A percentile compares a stretch with the other conserved stretches of the same genome.
These are phyloP conservation scores for Vigna nakashimae DNA, from an alignment of 306 rosid species.

Conservation along the genomic window DNA sequence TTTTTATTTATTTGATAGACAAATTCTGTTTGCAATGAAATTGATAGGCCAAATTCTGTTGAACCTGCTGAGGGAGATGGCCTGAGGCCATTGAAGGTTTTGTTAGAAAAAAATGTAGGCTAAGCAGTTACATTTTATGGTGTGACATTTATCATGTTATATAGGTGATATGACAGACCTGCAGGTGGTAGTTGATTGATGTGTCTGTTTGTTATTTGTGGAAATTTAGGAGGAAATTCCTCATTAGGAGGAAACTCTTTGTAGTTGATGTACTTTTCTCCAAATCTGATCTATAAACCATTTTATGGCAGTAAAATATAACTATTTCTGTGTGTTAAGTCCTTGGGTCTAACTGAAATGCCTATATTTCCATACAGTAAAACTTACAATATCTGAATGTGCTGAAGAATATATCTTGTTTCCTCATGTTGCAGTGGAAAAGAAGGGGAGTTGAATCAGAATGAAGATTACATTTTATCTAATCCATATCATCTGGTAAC, in stretches of 20 bases:
- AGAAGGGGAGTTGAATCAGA: conserved; percentile 76
- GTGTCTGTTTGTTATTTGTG: conserved; percentile 1
- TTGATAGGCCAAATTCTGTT: neutral
- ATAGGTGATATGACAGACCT: conserved; percentile 12
- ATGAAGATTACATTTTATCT: conserved; percentile 78
- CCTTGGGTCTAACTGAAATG: neutral
- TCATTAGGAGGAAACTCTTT: neutral
- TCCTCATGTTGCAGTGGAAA: conserved; percentile 72
- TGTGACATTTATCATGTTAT: neutral
- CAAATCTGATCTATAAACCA: conserved; percentile 3
- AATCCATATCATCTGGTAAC: conserved; percentile 93
- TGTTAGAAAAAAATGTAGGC: neutral
- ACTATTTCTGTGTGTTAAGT: neutral
- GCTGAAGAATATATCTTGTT: conserved; percentile 28
- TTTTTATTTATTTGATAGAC: conserved; percentile 21
- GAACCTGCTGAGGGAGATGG: neutral
- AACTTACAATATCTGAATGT: conserved; percentile 27
- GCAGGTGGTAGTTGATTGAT: neutral
- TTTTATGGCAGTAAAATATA: neutral
- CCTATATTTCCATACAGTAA: conserved; percentile 25
- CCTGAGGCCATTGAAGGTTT: neutral
- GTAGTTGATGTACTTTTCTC: conserved; percentile 6
- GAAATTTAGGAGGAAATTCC: conserved; percentile 3
- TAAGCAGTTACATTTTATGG: neutral
- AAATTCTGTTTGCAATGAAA: conserved; percentile 31